Percentiles rank a stretch among this genome's conserved stretches.
Evolutionary conservation across 192 early-diverging fungal genomes (phyloP).

Genomic region (Podila epicladia): DNA sequence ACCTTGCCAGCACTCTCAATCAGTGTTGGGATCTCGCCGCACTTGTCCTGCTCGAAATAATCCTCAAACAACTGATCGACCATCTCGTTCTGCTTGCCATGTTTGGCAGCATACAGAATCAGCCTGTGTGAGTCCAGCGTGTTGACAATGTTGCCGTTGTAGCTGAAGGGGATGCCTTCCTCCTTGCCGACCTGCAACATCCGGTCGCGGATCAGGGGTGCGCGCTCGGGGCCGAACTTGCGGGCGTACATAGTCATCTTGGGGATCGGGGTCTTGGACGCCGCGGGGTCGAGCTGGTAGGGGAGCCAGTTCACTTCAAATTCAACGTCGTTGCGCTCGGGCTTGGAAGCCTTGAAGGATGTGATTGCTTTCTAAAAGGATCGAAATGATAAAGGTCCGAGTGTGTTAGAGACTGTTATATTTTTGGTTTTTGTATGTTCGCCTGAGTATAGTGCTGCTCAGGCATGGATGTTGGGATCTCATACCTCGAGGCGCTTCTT

Average conservation of each 20-base stretch:
- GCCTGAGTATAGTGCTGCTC: background rate
- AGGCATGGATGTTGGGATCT: conserved; percentile 21
- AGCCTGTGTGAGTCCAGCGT: conserved; percentile 74
- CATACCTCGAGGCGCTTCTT: conserved; percentile 77
- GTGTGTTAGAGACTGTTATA: background rate
- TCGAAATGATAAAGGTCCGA: background rate
- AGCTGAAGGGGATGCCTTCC: conserved; percentile 74
- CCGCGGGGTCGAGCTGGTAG: conserved; percentile 72
- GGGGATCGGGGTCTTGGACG: conserved; percentile 59
- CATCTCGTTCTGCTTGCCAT: conserved; percentile 64
- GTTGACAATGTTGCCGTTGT: conserved; percentile 72
- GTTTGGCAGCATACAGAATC: conserved; percentile 61
- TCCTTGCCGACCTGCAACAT: conserved; percentile 64
- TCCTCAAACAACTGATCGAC: conserved; percentile 69
- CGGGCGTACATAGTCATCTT: conserved; percentile 65
- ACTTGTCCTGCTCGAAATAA: conserved; percentile 81
- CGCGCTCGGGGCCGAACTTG: conserved; percentile 72
- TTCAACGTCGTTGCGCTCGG: conserved; percentile 55
- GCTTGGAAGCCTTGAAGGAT: conserved; percentile 54
- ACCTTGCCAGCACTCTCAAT: conserved; percentile 64
- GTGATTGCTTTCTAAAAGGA: conserved; percentile 35
- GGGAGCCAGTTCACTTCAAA: conserved; percentile 73
- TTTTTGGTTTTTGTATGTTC: background rate
- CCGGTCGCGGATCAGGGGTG: conserved; percentile 60
- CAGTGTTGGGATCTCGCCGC: conserved; percentile 68